These are phyloP conservation scores for Gamarada debralockiae DNA, from an alignment of 495 filamentous ascomycete species.

Conservation along the genomic window DNA sequence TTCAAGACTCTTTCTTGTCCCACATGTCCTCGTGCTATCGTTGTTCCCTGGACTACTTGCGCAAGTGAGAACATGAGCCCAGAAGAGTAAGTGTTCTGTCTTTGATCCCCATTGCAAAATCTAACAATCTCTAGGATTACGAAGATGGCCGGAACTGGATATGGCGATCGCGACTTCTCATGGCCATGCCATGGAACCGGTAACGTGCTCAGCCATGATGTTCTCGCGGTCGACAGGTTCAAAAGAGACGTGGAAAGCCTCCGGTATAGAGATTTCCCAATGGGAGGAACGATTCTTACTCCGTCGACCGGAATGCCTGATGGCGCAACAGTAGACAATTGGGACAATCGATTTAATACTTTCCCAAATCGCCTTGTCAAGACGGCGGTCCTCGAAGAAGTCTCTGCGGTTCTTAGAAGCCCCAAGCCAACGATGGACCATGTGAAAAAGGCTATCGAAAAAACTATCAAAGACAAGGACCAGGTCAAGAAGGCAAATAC, in stretches of 20 bases:
- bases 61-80: slow-evolving; percentile 25
- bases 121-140: slow-evolving; percentile 3
- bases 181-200: slow-evolving; percentile 29
- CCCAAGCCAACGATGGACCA: slow-evolving; percentile 36
- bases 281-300: slow-evolving; percentile 52
- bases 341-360: slow-evolving; percentile 30
- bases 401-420: slow-evolving; percentile 29
- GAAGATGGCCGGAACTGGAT: slow-evolving; percentile 44
- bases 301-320: slow-evolving; percentile 32
- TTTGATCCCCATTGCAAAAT: not conserved
- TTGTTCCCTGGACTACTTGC: slow-evolving; percentile 59
- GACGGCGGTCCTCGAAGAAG: too few relatives aligned
- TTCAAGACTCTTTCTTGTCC: slow-evolving; percentile 54
- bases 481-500: slow-evolving; percentile 15
- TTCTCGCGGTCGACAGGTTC: slow-evolving; percentile 25
- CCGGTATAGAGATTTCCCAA: slow-evolving; percentile 20
- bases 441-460: slow-evolving; percentile 40
- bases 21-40: slow-evolving; percentile 38
- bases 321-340: not conserved
- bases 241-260: slow-evolving; percentile 23
- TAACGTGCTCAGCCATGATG: slow-evolving; percentile 19
- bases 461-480: slow-evolving; percentile 26
- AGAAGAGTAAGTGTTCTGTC: slow-evolving; percentile 12
- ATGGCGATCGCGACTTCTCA: slow-evolving; percentile 57
- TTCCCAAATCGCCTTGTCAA: slow-evolving; percentile 63